Evolutionary conservation across 1,284 basidiomycete genomes (phyloP), one percentile per base, ranked within the genome.

Genomic region (Rhodotorula sp.): DNA sequence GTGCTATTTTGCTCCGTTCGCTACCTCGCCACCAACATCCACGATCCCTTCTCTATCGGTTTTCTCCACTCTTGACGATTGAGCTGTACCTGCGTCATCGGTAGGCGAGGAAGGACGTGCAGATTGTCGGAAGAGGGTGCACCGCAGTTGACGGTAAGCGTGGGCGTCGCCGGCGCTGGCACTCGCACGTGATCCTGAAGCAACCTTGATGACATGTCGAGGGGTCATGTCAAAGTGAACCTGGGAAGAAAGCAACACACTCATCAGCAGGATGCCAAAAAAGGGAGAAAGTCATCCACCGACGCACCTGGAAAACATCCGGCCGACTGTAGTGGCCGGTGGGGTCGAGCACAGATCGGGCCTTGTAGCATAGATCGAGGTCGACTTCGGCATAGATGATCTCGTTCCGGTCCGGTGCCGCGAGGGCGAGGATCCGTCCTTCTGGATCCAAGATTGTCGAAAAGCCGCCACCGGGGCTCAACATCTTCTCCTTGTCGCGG

Each of bases 181-280:
- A 6, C 33, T 37, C 33, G 33, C 6, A 37, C 33, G 33, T 10
- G 33, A 37, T 6, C 33, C 33, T 37, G 33, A 37, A 37, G 33
- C 58, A 14, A 60, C 49, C 29, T 51, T 33, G 20, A 66, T 26
- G 42, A 24, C n/a, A 18, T 66, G 58, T 17, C 58, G 64, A 3
- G 64, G 64, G 7, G 64, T 66, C n/a, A 42, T 60, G 58, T 66
- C 64, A 15, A 66, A 66, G 49, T 60, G 48, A 6, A 66, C 58
- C 64, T 37, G 33, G 6, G 30, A 48, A 12, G 12, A 3, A 15
- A 29, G 30, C 30, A 10, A 14, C 4, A 10, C 24, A 20, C 24
- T 7, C 10, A 22, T 4, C 3, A 22, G 26, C 3, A n/a, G 22
- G 51, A 6, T 24, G 24, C 2, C 6, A 20, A 24, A 12, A 10